Evolutionary conservation across 139 green algal species (phyloP), one percentile per base, ranked within the genome.

Genomic region (Micromonas pusilla): DNA sequence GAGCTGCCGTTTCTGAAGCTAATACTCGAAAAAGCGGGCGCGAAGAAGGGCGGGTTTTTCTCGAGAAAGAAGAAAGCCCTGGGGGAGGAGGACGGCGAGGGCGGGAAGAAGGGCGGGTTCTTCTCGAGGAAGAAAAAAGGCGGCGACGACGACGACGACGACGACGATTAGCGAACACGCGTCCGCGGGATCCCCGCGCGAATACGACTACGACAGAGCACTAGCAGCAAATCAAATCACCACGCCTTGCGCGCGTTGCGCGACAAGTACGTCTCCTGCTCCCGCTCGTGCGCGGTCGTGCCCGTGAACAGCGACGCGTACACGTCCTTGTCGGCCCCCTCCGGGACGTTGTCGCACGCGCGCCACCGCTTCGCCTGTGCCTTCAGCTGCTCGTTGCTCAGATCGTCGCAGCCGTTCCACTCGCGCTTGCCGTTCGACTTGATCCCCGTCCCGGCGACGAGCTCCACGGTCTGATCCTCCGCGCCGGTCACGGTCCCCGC

Each of bases 291-390:
- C 13, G 68, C 34, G 26, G 30, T 62, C 36, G 66, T 54, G 20
- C 33, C 28, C 2, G 72, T 78, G 52, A 78, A 78, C 21, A 78
- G 21, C 25, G 72, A 78, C 26, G 72, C 45, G 57, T 78, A 78
- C 32, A 70, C 72, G 0, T 36, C 6, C 63, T 70, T 70, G 37
- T 60, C 38, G 0, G 36, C 68, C 20, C 37, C 37, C 20, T 70
- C 2, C n/a, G 63, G 63, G 21, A 34, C 31, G 63, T 70, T 20
- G 34, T 38, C 38, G 16, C 34, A n/a, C 45, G 45, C 45, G 45
- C n/a, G 53, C 72, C 45, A 52, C 25, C 52, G 54, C 72, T 71
- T 68, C 52, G 57, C 30, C 53, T 52, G 36, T 28, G 60, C 62
- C 31, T 78, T 78, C 1, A 38, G 13, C 71, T 77, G n/a, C 53